Base-by-base conservation (phyloP, 2,329 filamentous ascomycete genomes). In the Colletotrichum sp. region DNA sequence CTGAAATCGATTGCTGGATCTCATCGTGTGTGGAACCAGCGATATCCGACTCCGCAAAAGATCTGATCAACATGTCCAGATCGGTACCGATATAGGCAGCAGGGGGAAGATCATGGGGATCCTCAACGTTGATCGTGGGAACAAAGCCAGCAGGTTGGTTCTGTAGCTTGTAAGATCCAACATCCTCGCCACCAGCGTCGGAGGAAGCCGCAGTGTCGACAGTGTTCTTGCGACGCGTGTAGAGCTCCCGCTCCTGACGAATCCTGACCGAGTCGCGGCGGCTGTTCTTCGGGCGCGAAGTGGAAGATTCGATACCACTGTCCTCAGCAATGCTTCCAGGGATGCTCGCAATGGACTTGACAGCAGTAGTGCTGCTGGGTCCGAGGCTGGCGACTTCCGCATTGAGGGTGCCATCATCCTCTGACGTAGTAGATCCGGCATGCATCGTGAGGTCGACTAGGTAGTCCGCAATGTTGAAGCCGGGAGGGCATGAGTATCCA, bases 391-490 rank as follows among this genome's bases (percentile, higher is more conserved):
- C 87, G 4, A 89, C 91, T 78, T 95, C 93, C 9, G 87, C 81
- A 8, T 85, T 82, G 49, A 89, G 75, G 12, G 87, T 84, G 16
- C 90, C 91, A 71, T 93, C 91, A 39, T 93, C 90, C 72, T 92
- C 90, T 4, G 91, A 86, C 8, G 90, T 87, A 25, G 88, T 90
- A 61, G 90, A 89, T 75, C 95, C 92, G 29, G 96, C 96, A 83
- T 99, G 97, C 96, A 99, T 99, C 0, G 97, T 99, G 55, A 99
- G 89, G 83, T 99, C 97, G 34, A 99, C 96, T 7, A 99, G 91
- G 82, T 98, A 99, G 84, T 99, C 97, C 6, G 97, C 97, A 84
- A 99, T 99, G 82, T 99, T 99, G 90, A 99, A 99, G 3, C 98
- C 98, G 29, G 96, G 94, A 13, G 97, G 97, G 82, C 98, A 99